These are phyloP conservation scores for Marasmius tenuissimus DNA, from an alignment of 1,284 basidiomycete genomes.

Conservation along the genomic window DNA sequence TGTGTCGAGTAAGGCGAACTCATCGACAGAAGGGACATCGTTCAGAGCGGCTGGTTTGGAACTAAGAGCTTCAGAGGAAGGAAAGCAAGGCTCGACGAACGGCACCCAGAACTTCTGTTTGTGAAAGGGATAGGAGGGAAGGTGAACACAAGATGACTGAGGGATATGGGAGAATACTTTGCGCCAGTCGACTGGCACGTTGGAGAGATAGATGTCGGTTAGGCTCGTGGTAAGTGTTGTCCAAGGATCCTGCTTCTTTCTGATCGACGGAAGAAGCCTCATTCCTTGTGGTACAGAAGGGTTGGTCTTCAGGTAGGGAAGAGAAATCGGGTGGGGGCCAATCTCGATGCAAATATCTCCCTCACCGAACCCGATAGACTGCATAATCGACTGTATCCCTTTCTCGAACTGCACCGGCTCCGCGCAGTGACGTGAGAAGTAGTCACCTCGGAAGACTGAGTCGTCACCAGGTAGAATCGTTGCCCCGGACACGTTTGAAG, in stretches of 20 bases:
- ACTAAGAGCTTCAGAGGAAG: no score
- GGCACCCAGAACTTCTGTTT: slow-evolving; percentile 56
- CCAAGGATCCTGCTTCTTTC: slow-evolving; percentile 44
- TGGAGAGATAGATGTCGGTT: slow-evolving; percentile 46
- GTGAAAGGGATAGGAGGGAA: slow-evolving; percentile 65
- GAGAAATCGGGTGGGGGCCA: slow-evolving; percentile 56
- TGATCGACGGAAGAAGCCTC: slow-evolving; percentile 46
- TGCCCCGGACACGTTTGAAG: slow-evolving; percentile 56
- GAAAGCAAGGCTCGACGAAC: slow-evolving; percentile 23
- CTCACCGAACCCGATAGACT: slow-evolving; percentile 23
- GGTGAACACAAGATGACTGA: slow-evolving; percentile 35
- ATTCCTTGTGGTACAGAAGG: slow-evolving; percentile 29
- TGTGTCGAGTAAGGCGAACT: background rate
- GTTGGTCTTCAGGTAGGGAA: slow-evolving; percentile 53
- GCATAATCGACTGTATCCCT: slow-evolving; percentile 42
- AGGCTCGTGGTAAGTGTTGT: slow-evolving; percentile 44
- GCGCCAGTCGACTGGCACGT: slow-evolving; percentile 50
- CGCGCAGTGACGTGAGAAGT: slow-evolving; percentile 58
- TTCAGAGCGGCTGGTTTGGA: background rate
- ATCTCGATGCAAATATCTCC: slow-evolving; percentile 62
- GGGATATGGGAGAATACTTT: slow-evolving; percentile 48
- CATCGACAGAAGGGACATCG: background rate
- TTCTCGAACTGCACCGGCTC: slow-evolving; percentile 59
- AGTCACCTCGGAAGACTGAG: slow-evolving; percentile 46
- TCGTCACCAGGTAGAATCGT: slow-evolving; percentile 52